Evolutionary conservation across 345 rosid species (phyloP).

Genomic region (Fremontodendron californicum): DNA sequence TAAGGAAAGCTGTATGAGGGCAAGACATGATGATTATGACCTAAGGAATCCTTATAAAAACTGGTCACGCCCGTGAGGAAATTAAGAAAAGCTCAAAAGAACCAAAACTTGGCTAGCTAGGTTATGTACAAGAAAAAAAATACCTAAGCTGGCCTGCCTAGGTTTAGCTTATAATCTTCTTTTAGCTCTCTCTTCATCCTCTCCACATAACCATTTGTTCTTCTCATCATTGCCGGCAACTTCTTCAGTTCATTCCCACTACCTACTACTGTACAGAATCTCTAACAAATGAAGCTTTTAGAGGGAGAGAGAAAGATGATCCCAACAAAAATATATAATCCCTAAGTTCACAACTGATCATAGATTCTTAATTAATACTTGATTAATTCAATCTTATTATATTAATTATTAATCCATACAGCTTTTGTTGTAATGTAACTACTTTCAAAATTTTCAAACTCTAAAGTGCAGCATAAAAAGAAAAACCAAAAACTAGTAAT

Average conservation of each 20-base stretch:
- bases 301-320: background rate
- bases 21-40: background rate
- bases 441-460: background rate
- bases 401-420: background rate
- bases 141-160: background rate
- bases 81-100: background rate
- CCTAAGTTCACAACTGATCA: background rate
- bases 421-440: background rate
- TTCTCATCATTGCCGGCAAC: constrained; percentile 4
- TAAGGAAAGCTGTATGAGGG: background rate
- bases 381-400: background rate
- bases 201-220: background rate
- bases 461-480: background rate
- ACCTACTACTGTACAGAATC: background rate
- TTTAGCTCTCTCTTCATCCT: background rate
- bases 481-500: background rate
- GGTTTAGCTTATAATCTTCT: background rate
- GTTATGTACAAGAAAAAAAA: background rate
- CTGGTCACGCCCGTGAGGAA: background rate
- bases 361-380: background rate
- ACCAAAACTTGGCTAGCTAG: background rate
- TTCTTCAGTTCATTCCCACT: background rate
- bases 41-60: background rate
- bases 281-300: background rate
- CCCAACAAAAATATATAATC: background rate